Base-by-base conservation (phyloP, 2,329 filamentous ascomycete species). In the Tolypocladium pustulatum region DNA sequence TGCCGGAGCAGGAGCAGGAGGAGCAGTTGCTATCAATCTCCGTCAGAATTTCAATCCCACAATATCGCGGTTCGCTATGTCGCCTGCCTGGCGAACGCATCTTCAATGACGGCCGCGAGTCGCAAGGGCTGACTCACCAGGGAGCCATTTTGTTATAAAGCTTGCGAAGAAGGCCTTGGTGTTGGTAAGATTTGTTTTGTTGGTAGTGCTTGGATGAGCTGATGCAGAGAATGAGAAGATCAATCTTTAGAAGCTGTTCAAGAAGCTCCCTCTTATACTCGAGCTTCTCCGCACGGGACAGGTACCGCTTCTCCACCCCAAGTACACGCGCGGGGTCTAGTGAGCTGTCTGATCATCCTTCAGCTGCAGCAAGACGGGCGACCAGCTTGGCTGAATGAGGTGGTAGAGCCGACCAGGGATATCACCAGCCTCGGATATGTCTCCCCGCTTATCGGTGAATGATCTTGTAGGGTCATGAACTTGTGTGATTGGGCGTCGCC, bases 1-100 rank as follows among this genome's bases (percentile, higher is more conserved):
- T 51, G 61, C 63, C 62, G 59, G 65, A 41, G 63, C 65, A 66
- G 41, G 58, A 59, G 63, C 65, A 66, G 30, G 52, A 54, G 37
- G 61, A 60, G 62, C 65, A 66, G 57, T 56, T 53, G 59, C 65
- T 66, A 20, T 40, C 22, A 8, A 22, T 2, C 2, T 34, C 15
- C n/a, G 5, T 56, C 36, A 36, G 37, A 9, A 25, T 22, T 20
- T 6, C 32, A 38, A 4, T 22, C 38, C 8, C 32, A 15, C 9
- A 4, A 22, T 1, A 25, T 17, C 9, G 46, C 13, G 25, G 9
- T 10, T 12, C 46, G 8, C 8, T 9, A 1, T 27, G 15, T 32
- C 2, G 5, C 13, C 15, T 15, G 17, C 25, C 43, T 30, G 4
- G 15, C 13, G 4, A 10, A 20, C 46, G 12, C 15, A 9, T 27